Conservation (phyloP, 169 alveolate species). For the Babesia ovata region DNA sequence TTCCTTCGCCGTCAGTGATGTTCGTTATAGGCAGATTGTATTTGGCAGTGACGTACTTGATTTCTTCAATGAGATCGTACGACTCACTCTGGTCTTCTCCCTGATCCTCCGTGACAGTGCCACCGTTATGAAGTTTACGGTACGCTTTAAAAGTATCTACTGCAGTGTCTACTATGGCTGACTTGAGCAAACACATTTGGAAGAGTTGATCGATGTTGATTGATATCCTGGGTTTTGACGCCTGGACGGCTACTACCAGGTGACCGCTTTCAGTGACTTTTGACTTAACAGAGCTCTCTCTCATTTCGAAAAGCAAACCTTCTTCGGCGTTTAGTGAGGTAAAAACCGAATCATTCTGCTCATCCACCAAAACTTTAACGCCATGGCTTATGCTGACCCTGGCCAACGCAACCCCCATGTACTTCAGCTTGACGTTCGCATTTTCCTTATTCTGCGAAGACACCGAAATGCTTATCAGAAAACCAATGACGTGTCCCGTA, state of each 20-base stretch:
- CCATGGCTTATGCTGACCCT: not conserved
- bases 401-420: conserved; percentile 36
- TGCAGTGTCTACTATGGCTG: not conserved
- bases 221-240: conserved; percentile 23
- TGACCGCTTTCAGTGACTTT: conserved; percentile 27
- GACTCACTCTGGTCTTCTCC: not conserved
- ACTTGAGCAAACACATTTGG: conserved; percentile 26
- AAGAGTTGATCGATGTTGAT: conserved; percentile 34
- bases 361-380: conserved; percentile 19
- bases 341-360: conserved; percentile 11
- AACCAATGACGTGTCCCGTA: conserved; percentile 18
- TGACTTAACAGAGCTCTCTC: conserved; percentile 19
- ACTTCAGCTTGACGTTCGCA: conserved; percentile 14
- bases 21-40: conserved; percentile 16
- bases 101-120: not conserved
- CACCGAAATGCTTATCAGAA: conserved; percentile 23
- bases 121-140: not conserved
- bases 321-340: conserved; percentile 8
- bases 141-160: conserved; percentile 12
- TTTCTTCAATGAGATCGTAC: conserved; percentile 23
- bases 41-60: conserved; percentile 10
- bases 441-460: conserved; percentile 1
- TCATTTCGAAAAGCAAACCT: conserved; percentile 13
- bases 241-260: conserved; percentile 12
- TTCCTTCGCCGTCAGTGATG: not conserved